Evolutionary conservation across 805 yeast genomes (phyloP), one percentile per base, ranked within the genome.

Genomic region (Yamadazyma takamatsuzukensis): DNA sequence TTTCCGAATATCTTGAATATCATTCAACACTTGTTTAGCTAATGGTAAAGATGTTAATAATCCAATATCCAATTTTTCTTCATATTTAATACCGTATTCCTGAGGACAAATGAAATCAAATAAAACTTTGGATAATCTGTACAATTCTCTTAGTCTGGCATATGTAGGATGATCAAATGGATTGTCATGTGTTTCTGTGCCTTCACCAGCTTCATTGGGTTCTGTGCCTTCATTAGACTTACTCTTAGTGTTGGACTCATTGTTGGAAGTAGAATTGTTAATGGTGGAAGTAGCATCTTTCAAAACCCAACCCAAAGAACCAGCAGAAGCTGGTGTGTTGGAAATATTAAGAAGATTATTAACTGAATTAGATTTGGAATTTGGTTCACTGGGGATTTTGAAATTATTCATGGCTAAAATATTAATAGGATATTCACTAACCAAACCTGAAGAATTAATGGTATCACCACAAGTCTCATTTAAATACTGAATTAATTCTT

Each of bases 71-170:
- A 93, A 72, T 54, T 93, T 93, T 58, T 93, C 98, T 49, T 83
- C 81, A 51, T 88, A 95, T 44, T 89, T 87, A 47, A 93, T 93
- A 43, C 99, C 99, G 54, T 93, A 93, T 54, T 93, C 99, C 58
- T 93, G 97, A 7, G 99, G 99, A 60, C 97, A 93, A 30, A 93
- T 88, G 53, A 90, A 93, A 60, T 93, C 99, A 64, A 93, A 93
- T 41, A 93, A 63, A 5, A 93, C 96, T 56, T 93, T 94, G 1
- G 96, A 85, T 35, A 93, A 69, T 42, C 90, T 71, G 55, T 89
- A 93, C 32, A 93, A 71, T 54, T 93, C 98, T 45, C 97, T 71
- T 37, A 93, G 69, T 41, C 86, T 74, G 19, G 83, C 82, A 56
- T 74, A 89, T 33, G 82, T 80, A 2, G 86, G 79, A 41, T 83